Evolutionary conservation across 306 rosid species (phyloP).

Genomic region (Begonia masoniana): DNA sequence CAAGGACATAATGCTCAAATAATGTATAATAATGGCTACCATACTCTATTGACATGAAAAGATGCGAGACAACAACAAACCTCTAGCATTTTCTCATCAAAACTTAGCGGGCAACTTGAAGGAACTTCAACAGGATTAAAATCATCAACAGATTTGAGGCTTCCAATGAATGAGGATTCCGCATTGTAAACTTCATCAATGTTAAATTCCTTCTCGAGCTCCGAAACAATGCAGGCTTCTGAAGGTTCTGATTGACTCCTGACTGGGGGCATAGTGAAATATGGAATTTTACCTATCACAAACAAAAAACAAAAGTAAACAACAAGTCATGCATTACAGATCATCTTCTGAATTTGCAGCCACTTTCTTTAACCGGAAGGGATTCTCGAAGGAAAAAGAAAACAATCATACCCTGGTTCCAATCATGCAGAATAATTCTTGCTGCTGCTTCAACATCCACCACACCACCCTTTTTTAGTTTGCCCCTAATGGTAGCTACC

Average conservation of each 20-base stretch:
- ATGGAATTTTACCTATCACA: constrained; percentile 80
- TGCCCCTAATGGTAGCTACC: constrained; percentile 85
- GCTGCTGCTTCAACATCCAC: constrained; percentile 75
- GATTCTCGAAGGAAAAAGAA: background rate
- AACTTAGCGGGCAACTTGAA: constrained; percentile 42
- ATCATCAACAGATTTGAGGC: constrained; percentile 68
- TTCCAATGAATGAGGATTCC: constrained; percentile 80
- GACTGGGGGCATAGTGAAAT: constrained; percentile 76
- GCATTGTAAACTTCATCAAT: constrained; percentile 61
- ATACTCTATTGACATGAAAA: background rate
- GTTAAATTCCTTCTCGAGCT: constrained; percentile 64
- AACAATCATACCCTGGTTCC: constrained; percentile 67
- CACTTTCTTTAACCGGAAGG: background rate
- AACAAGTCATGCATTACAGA: no score
- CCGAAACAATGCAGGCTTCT: constrained; percentile 56
- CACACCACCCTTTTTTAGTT: constrained; percentile 84
- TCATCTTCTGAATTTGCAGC: no score
- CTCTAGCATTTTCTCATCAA: constrained; percentile 51
- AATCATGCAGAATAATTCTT: constrained; percentile 81
- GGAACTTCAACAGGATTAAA: constrained; percentile 84
- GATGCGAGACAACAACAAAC: constrained; percentile 17
- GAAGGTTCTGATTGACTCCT: constrained; percentile 60
- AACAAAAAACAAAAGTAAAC: background rate
- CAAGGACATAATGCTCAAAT: no score
- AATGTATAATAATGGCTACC: no score